Evolutionary conservation across 176 grass and related monocot genomes (phyloP), one percentile per base, ranked within the genome.

Genomic region (Musa troglodytarum): DNA sequence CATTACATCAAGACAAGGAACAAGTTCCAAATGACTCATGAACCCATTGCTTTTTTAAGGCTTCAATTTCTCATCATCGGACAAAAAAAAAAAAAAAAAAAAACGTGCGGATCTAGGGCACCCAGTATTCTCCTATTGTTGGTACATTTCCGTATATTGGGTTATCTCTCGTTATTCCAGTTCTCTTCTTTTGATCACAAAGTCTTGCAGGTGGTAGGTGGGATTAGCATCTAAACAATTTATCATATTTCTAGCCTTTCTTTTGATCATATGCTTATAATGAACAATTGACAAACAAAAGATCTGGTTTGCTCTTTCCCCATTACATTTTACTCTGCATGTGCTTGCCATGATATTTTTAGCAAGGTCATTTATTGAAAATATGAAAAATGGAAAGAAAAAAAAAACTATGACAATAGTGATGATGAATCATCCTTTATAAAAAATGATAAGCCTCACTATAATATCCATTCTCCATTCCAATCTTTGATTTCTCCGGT

Each of bases 401-500:
- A 22, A 22, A 56, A 57, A 16, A 17, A 16, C 55, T 4, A 43
- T 43, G 34, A 43, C 55, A 16, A 17, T 57, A 14, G n/a, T 19
- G 10, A 51, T 70, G 14, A n/a, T 50, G 8, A 74, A 55, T 29
- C 11, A 10, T 29, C 21, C 22, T 26, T 28, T n/a, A 9, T 57
- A 14, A 54, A 24, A 28, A 74, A 56, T 16, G 20, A 10, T 23
- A n/a, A 28, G 13, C 28, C 14, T 15, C 22, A 15, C 92, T 43
- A 43, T 43, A 43, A 6, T 43, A 43, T 43, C 90, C 85, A 90
- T 80, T 74, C 85, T 28, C 63, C 73, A 66, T 96, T 81, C 93
- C 93, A 90, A 59, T 90, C 90, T 79, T 90, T 79, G 23, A 92
- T 79, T 80, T 96, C 87, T 88, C 82, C 85, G 1, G 80, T 83